Conservation (phyloP, 2,329 filamentous ascomycete species). For the Biscogniauxia mediterranea region DNA sequence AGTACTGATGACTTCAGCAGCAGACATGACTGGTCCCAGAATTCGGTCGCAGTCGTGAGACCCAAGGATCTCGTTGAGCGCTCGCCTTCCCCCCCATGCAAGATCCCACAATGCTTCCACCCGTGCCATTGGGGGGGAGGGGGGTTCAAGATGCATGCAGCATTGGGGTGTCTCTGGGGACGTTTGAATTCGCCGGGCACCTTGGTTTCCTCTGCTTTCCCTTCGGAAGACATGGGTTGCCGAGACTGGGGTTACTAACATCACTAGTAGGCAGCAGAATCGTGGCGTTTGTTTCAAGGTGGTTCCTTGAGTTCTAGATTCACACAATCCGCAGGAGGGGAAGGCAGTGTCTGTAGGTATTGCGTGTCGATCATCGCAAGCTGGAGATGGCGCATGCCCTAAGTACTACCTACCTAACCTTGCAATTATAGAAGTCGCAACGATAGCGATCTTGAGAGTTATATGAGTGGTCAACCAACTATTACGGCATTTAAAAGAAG, state of each 20-base stretch:
- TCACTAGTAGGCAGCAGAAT: background rate
- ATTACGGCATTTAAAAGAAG: background rate
- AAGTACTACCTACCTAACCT: background rate
- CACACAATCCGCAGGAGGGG: background rate
- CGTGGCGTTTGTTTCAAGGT: background rate
- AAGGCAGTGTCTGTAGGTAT: background rate
- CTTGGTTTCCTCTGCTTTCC: background rate
- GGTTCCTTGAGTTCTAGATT: background rate
- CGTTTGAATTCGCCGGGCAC: too few species aligned
- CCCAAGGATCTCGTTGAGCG: background rate
- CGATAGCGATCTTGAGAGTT: background rate
- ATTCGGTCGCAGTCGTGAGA: background rate
- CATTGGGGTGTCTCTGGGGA: background rate
- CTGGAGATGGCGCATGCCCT: background rate
- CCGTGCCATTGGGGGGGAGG: background rate
- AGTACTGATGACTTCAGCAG: background rate
- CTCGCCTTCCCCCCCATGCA: background rate
- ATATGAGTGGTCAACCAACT: background rate
- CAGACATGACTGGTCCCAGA: background rate
- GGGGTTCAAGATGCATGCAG: background rate
- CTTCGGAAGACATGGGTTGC: background rate
- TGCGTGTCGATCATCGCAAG: background rate
- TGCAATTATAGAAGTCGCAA: background rate
- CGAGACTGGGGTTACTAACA: background rate
- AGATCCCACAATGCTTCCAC: background rate